Evolutionary conservation across 2,329 filamentous ascomycete genomes (phyloP).

Genomic region (Ophiognomonia clavigignenti-juglandacearum): DNA sequence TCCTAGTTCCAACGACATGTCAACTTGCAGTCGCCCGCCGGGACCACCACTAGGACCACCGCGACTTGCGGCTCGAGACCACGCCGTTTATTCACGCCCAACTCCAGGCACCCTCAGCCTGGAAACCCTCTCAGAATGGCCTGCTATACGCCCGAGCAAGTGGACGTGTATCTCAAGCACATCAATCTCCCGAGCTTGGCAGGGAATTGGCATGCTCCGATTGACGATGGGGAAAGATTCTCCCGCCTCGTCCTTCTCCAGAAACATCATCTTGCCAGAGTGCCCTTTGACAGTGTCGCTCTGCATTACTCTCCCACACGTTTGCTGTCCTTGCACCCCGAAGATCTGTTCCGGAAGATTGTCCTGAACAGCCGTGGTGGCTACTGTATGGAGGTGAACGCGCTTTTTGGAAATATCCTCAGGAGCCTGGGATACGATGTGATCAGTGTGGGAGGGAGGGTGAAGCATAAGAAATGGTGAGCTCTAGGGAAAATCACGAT

Average conservation of each 20-base stretch:
- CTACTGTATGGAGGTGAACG: slow-evolving; percentile 48
- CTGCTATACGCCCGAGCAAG: not conserved
- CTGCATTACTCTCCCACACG: slow-evolving; percentile 40
- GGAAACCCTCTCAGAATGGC: not conserved
- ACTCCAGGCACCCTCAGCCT: not conserved
- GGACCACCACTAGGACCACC: not conserved
- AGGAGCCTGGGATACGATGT: slow-evolving; percentile 43
- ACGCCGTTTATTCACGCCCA: not conserved
- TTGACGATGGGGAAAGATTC: not conserved
- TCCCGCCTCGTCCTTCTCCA: slow-evolving; percentile 19
- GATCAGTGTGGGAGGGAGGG: slow-evolving; percentile 44
- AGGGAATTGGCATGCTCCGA: not conserved
- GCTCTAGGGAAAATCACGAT: too few species aligned
- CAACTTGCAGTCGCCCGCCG: too few species aligned
- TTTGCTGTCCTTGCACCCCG: slow-evolving; percentile 25
- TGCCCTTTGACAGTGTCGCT: slow-evolving; percentile 51
- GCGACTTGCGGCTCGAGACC: not conserved
- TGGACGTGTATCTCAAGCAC: not conserved
- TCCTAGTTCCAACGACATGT: not conserved
- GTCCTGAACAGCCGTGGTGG: slow-evolving; percentile 41
- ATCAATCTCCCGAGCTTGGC: too few species aligned
- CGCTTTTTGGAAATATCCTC: slow-evolving; percentile 42
- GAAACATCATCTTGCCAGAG: slow-evolving; percentile 38
- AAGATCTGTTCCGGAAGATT: slow-evolving; percentile 28
- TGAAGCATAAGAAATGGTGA: slow-evolving; percentile 18